These are phyloP conservation scores for Drosera capensis DNA, from an alignment of 148 eudicot species.

Conservation along the genomic window DNA sequence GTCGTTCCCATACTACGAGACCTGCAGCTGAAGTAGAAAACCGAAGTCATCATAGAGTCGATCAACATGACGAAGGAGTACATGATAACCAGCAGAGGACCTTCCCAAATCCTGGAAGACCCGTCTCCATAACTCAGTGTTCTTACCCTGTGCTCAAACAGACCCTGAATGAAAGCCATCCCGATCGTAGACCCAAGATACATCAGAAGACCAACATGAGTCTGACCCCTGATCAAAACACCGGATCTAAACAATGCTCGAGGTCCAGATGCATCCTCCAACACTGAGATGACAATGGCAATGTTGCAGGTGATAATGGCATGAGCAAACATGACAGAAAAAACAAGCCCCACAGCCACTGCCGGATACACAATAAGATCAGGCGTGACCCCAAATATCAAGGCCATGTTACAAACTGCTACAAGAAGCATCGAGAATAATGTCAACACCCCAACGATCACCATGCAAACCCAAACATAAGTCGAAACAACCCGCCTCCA, in stretches of 20 bases:
- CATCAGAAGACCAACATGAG: constrained; percentile 77
- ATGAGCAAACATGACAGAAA: constrained; percentile 27
- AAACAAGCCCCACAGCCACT: constrained; percentile 17
- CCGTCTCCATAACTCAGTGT: constrained; percentile 77
- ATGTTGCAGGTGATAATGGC: constrained; percentile 26
- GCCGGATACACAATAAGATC: constrained; percentile 38
- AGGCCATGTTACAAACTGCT: constrained; percentile 38
- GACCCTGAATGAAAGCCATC: constrained; percentile 67
- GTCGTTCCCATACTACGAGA: constrained; percentile 53
- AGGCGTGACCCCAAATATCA: constrained; percentile 30
- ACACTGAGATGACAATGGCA: constrained; percentile 28
- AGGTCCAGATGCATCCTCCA: constrained; percentile 32
- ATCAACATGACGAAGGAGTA: constrained; percentile 73
- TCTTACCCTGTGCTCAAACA: constrained; percentile 91
- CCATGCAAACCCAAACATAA: constrained; percentile 49
- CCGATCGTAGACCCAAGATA: constrained; percentile 76
- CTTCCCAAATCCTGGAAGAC: constrained; percentile 81
- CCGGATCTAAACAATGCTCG: constrained; percentile 28
- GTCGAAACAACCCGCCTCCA: constrained; percentile 59
- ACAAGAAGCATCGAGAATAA: constrained; percentile 53
- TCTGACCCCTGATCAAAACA: constrained; percentile 26
- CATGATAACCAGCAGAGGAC: constrained; percentile 80
- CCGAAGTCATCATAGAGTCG: constrained; percentile 83
- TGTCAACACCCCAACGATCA: constrained; percentile 43
- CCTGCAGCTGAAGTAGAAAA: constrained; percentile 83